Percentiles rank a stretch among this genome's conserved stretches.
Evolutionary conservation across 257 asterid genomes (phyloP).

Genomic region (Eustoma russellianum): DNA sequence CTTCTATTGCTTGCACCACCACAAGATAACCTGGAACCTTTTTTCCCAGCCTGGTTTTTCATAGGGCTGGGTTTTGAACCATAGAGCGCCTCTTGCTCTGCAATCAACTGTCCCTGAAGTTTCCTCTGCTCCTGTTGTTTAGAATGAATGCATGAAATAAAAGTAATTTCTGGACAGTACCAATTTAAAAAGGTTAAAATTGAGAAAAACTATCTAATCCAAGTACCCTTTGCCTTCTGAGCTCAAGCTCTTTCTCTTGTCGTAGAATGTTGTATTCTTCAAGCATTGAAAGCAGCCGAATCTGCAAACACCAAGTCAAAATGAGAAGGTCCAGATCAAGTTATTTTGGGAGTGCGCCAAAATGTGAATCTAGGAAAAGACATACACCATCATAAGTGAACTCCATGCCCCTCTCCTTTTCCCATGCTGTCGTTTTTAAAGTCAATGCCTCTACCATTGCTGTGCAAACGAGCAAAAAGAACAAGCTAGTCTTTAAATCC

Average conservation of each 20-base stretch:
- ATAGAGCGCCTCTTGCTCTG: slow-evolving; percentile 40
- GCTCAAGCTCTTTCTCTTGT: slow-evolving; percentile 84
- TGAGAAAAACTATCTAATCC: not conserved
- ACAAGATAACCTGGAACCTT: slow-evolving; percentile 28
- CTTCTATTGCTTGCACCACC: slow-evolving; percentile 27
- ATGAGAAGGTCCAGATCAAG: not conserved
- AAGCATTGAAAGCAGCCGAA: slow-evolving; percentile 80
- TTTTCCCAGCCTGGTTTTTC: slow-evolving; percentile 33
- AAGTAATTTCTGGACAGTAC: not conserved
- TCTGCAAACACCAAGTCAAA: slow-evolving; percentile 28
- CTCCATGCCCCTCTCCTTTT: slow-evolving; percentile 63
- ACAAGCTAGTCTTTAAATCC: too few relatives aligned
- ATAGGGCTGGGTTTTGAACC: slow-evolving; percentile 44
- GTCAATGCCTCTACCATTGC: slow-evolving; percentile 90
- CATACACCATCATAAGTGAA: slow-evolving; percentile 93
- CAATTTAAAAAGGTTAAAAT: not conserved
- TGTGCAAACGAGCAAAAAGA: slow-evolving; percentile 16
- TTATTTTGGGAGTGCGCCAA: too few relatives aligned
- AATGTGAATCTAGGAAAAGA: not conserved
- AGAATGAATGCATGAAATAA: not conserved
- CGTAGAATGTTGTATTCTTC: slow-evolving; percentile 60
- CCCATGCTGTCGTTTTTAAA: slow-evolving; percentile 75
- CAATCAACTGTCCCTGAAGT: slow-evolving; percentile 38
- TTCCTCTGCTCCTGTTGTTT: slow-evolving; percentile 65
- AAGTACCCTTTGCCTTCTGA: slow-evolving; percentile 66